Evolutionary conservation across 1,139 yeast species (phyloP), one percentile per base, ranked within the genome.

Genomic region (Groenewaldozyma sp.): DNA sequence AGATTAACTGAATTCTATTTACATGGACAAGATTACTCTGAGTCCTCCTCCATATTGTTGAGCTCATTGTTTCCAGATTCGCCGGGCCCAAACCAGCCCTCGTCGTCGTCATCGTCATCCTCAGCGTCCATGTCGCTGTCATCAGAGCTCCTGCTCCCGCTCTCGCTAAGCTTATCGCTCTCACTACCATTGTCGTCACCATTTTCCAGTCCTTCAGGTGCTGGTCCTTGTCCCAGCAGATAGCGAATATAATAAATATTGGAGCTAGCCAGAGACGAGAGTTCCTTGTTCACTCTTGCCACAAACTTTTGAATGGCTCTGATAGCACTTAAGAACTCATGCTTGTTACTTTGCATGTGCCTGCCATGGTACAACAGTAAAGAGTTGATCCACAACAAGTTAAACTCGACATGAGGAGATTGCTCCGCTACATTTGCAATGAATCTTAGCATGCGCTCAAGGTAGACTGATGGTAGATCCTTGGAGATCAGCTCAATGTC

Each of bases 371-470:
- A 62, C 3, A 79, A 68, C 33, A 91, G 62, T 6, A 87, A 54
- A 17, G 71, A 67, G 50, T 78, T 76, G 34, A 88, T 70, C 98
- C 98, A 91, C 11, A 82, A 52, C 48, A 91, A 62, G 51, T 80
- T 78, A 64, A 78, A 87, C 62, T 93, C 97, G 29, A 88, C 61
- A 58, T 91, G 98, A 19, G 78, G 86, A 9, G 88, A 78, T n/a
- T 78, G 82, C 56, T 74, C 73, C 24, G 84, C 68, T 40, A 75
- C 67, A 26, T 74, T 73, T 1, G 94, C 93, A 49, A 93, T 71
- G 51, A 86, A 87, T 34, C 70, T 65, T 40, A 91, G 60, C 35
- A 91, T 56, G 44, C 80, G 72, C 34, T 77, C 72, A 31, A 87
- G 71, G 54, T 93, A 91, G 1, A 87, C 81, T 1, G 67, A 68